Conservation (phyloP, 805 yeast species). For the Huiozyma sinensis region DNA sequence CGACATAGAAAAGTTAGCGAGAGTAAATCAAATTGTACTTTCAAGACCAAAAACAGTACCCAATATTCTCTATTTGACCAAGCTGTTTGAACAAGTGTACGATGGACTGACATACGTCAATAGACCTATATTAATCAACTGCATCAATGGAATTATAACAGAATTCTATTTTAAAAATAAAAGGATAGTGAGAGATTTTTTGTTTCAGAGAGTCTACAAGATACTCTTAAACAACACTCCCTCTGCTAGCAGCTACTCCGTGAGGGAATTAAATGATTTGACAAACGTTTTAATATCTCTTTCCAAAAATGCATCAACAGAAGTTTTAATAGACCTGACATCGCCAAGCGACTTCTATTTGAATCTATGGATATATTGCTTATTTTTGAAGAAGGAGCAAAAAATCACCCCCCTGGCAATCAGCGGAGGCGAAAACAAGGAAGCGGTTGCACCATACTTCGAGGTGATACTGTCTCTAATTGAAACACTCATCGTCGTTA, state of each 20-base stretch:
- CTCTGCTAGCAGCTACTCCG: slow-evolving; percentile 31
- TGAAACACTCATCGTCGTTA: slow-evolving; percentile 25
- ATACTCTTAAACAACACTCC: slow-evolving; percentile 22
- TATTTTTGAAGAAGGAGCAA: slow-evolving; percentile 27
- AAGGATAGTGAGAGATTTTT: slow-evolving; percentile 45
- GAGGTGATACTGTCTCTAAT: slow-evolving; percentile 26
- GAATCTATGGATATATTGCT: slow-evolving; percentile 30
- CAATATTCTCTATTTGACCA: slow-evolving; percentile 41
- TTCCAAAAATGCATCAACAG: slow-evolving; percentile 34
- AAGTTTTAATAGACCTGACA: slow-evolving; percentile 27
- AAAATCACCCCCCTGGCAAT: slow-evolving; percentile 10
- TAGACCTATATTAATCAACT: slow-evolving; percentile 48
- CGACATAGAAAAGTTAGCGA: slow-evolving; percentile 52
- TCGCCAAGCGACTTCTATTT: slow-evolving; percentile 18
- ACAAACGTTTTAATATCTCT: slow-evolving; percentile 59
- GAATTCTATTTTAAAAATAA: slow-evolving; percentile 41
- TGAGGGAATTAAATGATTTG: slow-evolving; percentile 45
- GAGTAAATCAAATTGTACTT: slow-evolving; percentile 55
- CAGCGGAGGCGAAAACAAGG: slow-evolving; percentile 2
- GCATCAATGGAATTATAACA: slow-evolving; percentile 45
- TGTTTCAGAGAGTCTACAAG: slow-evolving; percentile 41
- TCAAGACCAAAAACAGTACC: slow-evolving; percentile 47
- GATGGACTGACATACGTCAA: slow-evolving; percentile 47
- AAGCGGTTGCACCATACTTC: slow-evolving; percentile 15
- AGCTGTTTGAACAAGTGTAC: slow-evolving; percentile 55